phyloP scores from a whole-genome alignment of 345 rosid genomes.

The Leavenworthia alabamica region DNA sequence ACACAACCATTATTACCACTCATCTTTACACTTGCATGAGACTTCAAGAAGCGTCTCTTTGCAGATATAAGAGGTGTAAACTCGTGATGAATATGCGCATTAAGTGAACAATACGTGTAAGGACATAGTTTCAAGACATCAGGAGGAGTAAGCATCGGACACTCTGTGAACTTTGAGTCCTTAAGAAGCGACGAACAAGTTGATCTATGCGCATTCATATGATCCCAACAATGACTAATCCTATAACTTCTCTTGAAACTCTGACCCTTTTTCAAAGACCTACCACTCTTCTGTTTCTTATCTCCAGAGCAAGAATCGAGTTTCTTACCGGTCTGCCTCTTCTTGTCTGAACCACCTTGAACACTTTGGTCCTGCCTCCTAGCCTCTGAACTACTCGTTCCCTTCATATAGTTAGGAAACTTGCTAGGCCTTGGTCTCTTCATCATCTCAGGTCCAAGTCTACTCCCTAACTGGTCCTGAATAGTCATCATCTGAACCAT shows the following conservation, averaged over 20 bases:
- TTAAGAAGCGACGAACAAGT: conserved; percentile 78
- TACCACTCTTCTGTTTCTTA: conserved; percentile 35
- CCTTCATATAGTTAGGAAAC: conserved; percentile 59
- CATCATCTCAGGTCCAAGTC: conserved; percentile 51
- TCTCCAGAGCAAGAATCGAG: conserved; percentile 28
- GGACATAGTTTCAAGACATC: conserved; percentile 54
- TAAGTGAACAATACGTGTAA: conserved; percentile 67
- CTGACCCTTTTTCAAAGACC: conserved; percentile 37
- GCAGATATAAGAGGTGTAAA: conserved; percentile 53
- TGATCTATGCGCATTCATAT: conserved; percentile 31
- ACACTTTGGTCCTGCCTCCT: conserved; percentile 35
- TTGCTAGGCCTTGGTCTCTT: conserved; percentile 46
- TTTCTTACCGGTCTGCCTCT: conserved; percentile 24
- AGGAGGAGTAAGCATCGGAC: conserved; percentile 49
- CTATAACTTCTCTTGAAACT: conserved; percentile 39
- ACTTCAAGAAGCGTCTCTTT: conserved; percentile 47
- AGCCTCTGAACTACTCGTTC: conserved; percentile 67
- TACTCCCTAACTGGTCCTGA: conserved; percentile 38
- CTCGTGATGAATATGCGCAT: conserved; percentile 54
- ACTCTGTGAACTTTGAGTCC: conserved; percentile 51
- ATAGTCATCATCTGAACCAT: conserved; percentile 61
- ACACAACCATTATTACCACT: conserved; percentile 35
- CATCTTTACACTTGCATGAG: conserved; percentile 38
- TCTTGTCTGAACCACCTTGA: conserved; percentile 9
- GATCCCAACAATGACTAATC: background rate